Conservation (phyloP, 331 rosid genomes). For the Cydonia oblonga region DNA sequence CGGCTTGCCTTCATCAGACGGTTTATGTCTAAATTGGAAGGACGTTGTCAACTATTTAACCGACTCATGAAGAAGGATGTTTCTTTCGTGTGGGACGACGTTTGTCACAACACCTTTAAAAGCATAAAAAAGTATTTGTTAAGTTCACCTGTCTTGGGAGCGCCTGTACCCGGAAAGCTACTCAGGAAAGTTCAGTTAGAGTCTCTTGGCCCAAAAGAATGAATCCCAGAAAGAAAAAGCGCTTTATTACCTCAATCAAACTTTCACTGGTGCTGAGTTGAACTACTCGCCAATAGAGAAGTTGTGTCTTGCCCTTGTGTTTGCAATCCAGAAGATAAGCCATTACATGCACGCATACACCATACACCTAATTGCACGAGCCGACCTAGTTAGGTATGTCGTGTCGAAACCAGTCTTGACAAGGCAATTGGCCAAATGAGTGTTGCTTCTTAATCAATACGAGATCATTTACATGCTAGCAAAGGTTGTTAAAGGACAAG, state of each 20-base stretch:
- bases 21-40: no score
- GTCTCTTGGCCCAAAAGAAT: neutral
- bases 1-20: no score
- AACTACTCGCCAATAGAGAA: neutral
- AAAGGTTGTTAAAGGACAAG: neutral
- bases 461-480: neutral
- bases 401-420: neutral
- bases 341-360: no score
- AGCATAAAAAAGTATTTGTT: no score
- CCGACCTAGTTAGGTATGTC: neutral
- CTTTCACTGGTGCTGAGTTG: neutral
- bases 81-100: no score
- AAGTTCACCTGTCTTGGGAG: neutral
- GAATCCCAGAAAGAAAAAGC: neutral
- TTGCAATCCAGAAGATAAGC: fast-evolving
- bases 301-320: no score
- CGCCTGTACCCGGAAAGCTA: neutral
- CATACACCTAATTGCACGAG: neutral
- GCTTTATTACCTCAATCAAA: neutral
- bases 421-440: no score
- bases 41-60: no score
- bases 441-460: neutral
- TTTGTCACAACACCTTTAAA: no score
- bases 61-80: no score
- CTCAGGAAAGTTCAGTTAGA: neutral